Conservation (phyloP, 2,329 filamentous ascomycete species). For the Trematosphaeria pertusa region DNA sequence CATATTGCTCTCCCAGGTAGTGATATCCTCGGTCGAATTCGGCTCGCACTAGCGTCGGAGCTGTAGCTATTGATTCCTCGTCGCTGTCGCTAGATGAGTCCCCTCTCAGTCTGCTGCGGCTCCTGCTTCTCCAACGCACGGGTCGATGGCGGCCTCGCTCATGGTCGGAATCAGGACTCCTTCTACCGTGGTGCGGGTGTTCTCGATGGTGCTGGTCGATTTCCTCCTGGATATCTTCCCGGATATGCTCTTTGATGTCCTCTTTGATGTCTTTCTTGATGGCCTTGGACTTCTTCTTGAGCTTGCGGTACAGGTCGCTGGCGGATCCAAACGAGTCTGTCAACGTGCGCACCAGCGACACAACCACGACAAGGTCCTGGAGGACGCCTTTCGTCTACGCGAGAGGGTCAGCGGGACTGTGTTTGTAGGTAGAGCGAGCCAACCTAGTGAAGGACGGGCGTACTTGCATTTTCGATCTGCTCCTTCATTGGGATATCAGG, state of each 20-base stretch:
- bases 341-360: slow-evolving; percentile 37
- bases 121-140: slow-evolving; percentile 15
- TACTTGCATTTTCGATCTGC: slow-evolving; percentile 8
- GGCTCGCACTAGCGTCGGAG: slow-evolving; percentile 29
- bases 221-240: slow-evolving; percentile 9
- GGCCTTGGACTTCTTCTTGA: slow-evolving; percentile 31
- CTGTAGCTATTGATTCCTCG: slow-evolving; percentile 35
- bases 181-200: slow-evolving; percentile 2
- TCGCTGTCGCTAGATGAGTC: slow-evolving; percentile 33
- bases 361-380: slow-evolving; percentile 34
- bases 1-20: slow-evolving; percentile 38
- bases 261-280: slow-evolving; percentile 21
- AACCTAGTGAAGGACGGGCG: no score
- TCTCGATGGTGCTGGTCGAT: slow-evolving; percentile 4
- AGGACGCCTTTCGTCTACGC: slow-evolving; percentile 33
- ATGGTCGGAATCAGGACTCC: slow-evolving; percentile 24
- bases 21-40: slow-evolving; percentile 40
- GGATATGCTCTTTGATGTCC: slow-evolving; percentile 10
- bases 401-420: background rate
- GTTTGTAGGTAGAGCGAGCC: background rate
- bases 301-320: slow-evolving; percentile 38
- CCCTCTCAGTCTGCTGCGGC: slow-evolving; percentile 16
- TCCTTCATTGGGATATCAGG: slow-evolving; percentile 7
- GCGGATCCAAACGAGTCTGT: slow-evolving; percentile 40
- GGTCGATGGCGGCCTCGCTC: slow-evolving; percentile 12